Percentiles rank a stretch among this genome's conserved stretches.
phyloP scores from a whole-genome alignment of 495 filamentous ascomycete species.

The Neurospora sp. region DNA sequence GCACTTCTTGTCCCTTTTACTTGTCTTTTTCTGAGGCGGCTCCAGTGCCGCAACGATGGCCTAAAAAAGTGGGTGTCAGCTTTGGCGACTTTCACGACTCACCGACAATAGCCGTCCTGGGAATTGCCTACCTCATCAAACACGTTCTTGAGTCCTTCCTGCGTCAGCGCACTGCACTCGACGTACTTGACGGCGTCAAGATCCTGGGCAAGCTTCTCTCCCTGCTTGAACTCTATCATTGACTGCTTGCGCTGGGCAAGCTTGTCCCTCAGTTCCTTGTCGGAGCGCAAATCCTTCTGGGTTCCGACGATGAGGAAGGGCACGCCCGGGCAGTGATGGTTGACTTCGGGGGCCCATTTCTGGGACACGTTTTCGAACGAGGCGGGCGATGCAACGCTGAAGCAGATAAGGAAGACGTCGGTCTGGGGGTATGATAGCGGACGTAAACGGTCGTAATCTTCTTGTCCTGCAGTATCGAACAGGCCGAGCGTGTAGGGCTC shows the following conservation, averaged over 20 bases:
- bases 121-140: conserved; percentile 80
- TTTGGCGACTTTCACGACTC: neutral
- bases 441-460: conserved; percentile 96
- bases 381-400: conserved; percentile 96
- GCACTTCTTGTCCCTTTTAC: conserved; percentile 44
- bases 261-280: conserved; percentile 80
- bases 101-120: neutral
- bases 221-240: conserved; percentile 49
- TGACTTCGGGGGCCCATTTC: conserved; percentile 98
- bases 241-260: conserved; percentile 68
- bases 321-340: conserved; percentile 96
- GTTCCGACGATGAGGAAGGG: conserved; percentile 97
- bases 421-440: conserved; percentile 97
- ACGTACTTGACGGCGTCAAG: conserved; percentile 96
- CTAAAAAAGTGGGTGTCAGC: conserved; percentile 28
- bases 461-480: conserved; percentile 97
- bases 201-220: conserved; percentile 93
- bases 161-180: conserved; percentile 93
- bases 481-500: conserved; percentile 96
- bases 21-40: conserved; percentile 57
- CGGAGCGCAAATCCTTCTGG: conserved; percentile 91
- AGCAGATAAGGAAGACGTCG: conserved; percentile 97
- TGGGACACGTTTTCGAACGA: conserved; percentile 99
- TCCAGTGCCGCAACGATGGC: conserved; percentile 86
- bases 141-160: conserved; percentile 97